Evolutionary conservation across 371 early-diverging fungal genomes (phyloP).

Genomic region (Mucor indicus): DNA sequence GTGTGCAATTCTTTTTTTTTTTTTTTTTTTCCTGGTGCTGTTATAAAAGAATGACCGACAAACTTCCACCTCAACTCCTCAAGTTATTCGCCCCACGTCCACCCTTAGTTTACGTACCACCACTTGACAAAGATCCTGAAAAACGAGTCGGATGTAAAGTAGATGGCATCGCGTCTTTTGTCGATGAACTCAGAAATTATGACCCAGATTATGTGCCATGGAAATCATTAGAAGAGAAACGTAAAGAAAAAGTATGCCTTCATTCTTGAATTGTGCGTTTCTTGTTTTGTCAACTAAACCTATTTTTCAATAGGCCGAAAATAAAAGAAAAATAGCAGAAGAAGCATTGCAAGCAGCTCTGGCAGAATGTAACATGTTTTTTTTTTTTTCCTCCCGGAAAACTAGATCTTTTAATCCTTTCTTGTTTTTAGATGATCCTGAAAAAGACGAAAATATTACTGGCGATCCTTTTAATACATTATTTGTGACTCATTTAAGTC

Average conservation of each 20-base stretch:
- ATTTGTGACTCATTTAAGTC: slow-evolving; percentile 85
- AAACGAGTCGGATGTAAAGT: slow-evolving; percentile 61
- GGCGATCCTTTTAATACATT: slow-evolving; percentile 93
- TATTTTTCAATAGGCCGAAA: slow-evolving; percentile 39
- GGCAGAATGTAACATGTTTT: slow-evolving; percentile 45
- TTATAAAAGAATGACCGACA: slow-evolving; percentile 60
- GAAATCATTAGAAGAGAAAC: slow-evolving; percentile 66
- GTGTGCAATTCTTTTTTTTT: no score
- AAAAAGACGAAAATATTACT: slow-evolving; percentile 62
- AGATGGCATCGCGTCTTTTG: slow-evolving; percentile 64
- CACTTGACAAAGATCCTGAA: slow-evolving; percentile 74
- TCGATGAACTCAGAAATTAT: slow-evolving; percentile 58
- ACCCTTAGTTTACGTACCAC: slow-evolving; percentile 66
- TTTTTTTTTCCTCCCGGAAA: no score
- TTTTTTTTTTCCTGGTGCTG: no score
- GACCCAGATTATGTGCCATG: slow-evolving; percentile 77
- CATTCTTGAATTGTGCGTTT: no score
- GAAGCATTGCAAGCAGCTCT: slow-evolving; percentile 56
- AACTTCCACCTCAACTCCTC: slow-evolving; percentile 81
- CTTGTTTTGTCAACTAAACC: no score
- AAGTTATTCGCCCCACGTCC: slow-evolving; percentile 93
- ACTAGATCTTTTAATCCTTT: not conserved
- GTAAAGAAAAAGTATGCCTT: slow-evolving; percentile 68
- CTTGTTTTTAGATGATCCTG: slow-evolving; percentile 62
- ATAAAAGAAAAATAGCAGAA: slow-evolving; percentile 54